A percentile compares a stretch with the other conserved stretches of the same genome.
These are phyloP conservation scores for Castanopsis chinensis DNA, from an alignment of 306 rosid species.

Conservation along the genomic window DNA sequence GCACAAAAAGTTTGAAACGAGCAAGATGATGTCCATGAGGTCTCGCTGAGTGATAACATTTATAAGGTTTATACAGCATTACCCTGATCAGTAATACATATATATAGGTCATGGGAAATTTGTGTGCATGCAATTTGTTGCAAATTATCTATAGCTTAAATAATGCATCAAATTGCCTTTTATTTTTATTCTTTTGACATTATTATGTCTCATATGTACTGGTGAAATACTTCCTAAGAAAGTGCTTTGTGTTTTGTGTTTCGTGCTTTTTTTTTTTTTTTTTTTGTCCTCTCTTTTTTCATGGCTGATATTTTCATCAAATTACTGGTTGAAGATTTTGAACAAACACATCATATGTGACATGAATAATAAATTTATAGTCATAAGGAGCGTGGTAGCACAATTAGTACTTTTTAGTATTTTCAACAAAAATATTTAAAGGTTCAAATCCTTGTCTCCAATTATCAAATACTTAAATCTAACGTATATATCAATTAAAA, in stretches of 20 bases:
- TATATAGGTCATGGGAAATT: background rate
- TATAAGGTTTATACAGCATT: background rate
- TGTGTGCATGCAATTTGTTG: background rate
- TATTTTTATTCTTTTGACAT: background rate
- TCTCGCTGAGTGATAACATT: too few species aligned
- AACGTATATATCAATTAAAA: too few species aligned
- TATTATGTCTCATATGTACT: background rate
- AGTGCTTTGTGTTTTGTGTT: background rate
- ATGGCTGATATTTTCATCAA: too few species aligned
- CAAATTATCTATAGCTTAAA: background rate
- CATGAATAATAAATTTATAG: too few species aligned
- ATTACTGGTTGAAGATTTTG: too few species aligned
- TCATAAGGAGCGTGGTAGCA: too few species aligned
- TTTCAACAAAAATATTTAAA: too few species aligned
- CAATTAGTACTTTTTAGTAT: too few species aligned
- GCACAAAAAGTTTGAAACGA: conserved; percentile 42
- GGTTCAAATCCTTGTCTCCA: too few species aligned
- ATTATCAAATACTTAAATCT: too few species aligned
- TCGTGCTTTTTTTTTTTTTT: background rate
- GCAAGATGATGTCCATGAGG: conserved; percentile 27
- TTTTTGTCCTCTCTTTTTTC: background rate
- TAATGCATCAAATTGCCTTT: background rate
- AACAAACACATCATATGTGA: too few species aligned
- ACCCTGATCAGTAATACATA: background rate
- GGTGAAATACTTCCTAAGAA: background rate